Evolutionary conservation across 306 rosid genomes (phyloP).

Genomic region (Prunus davidiana): DNA sequence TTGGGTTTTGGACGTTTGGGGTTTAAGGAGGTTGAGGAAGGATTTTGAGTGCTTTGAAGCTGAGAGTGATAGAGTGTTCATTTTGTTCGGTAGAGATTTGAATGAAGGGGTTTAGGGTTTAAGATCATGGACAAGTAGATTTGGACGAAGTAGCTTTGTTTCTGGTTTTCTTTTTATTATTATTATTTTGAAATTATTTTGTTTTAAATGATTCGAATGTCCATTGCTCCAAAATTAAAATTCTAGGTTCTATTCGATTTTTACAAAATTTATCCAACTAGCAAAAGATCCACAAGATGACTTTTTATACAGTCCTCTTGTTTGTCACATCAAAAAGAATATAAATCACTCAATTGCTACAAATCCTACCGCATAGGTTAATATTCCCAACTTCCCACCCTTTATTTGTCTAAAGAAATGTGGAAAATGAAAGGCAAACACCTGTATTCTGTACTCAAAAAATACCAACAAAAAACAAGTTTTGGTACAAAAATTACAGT

Average conservation of each 20-base stretch:
- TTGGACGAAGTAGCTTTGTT: background rate
- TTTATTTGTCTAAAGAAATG: background rate
- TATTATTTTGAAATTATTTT: no score
- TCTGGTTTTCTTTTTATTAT: background rate
- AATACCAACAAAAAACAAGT: background rate
- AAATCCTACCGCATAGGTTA: background rate
- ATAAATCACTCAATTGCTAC: background rate
- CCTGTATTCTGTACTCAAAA: background rate
- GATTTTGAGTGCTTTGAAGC: constrained; percentile 22
- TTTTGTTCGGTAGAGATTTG: constrained; percentile 5
- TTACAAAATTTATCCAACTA: background rate
- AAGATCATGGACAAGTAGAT: background rate
- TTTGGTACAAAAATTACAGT: no score
- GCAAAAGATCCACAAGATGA: background rate
- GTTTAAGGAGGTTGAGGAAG: constrained; percentile 26
- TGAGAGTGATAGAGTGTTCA: constrained; percentile 3
- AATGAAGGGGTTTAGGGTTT: background rate
- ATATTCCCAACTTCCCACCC: background rate
- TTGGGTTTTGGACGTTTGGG: background rate
- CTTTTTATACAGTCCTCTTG: background rate
- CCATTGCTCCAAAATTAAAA: no score
- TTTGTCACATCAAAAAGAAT: background rate
- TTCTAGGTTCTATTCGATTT: background rate
- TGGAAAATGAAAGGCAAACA: constrained; percentile 9
- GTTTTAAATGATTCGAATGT: no score